Evolutionary conservation across 2,329 filamentous ascomycete species (phyloP).

Genomic region (Rhynchosporium agropyri): DNA sequence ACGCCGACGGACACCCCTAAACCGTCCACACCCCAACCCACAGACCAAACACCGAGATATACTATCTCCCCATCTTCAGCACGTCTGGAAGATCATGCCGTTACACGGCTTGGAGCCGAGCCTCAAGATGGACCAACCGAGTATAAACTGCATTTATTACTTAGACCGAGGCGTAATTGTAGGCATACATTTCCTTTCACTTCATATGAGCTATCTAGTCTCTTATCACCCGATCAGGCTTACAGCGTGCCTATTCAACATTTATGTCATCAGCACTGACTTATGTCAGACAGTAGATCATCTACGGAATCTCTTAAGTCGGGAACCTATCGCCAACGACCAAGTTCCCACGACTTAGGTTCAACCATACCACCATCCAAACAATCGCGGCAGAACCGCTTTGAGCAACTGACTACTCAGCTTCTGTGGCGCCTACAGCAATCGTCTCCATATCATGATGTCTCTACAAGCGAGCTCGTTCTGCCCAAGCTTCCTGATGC

Average conservation of each 20-base stretch:
- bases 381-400: conserved; percentile 77
- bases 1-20: conserved; percentile 50
- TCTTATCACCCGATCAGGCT: background rate
- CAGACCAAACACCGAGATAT: conserved; percentile 28
- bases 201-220: background rate
- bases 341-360: conserved; percentile 22
- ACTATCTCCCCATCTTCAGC: conserved; percentile 43
- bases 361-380: conserved; percentile 43
- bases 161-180: conserved; percentile 74
- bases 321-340: conserved; percentile 38
- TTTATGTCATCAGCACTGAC: conserved; percentile 4
- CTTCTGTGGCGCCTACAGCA: conserved; percentile 93
- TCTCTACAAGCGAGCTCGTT: conserved; percentile 73
- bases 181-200: conserved; percentile 5
- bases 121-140: conserved; percentile 93
- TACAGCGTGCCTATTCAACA: background rate
- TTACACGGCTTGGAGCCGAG: conserved; percentile 82
- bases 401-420: conserved; percentile 93
- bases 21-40: conserved; percentile 36
- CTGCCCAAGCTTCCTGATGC: conserved; percentile 75
- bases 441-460: conserved; percentile 87
- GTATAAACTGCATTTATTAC: conserved; percentile 90
- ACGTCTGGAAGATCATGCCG: conserved; percentile 61
- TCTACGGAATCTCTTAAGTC: conserved; percentile 62
- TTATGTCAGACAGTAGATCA: conserved; percentile 56